Conservation (phyloP, 2,329 filamentous ascomycete genomes). For the Orbilia brochopaga region DNA sequence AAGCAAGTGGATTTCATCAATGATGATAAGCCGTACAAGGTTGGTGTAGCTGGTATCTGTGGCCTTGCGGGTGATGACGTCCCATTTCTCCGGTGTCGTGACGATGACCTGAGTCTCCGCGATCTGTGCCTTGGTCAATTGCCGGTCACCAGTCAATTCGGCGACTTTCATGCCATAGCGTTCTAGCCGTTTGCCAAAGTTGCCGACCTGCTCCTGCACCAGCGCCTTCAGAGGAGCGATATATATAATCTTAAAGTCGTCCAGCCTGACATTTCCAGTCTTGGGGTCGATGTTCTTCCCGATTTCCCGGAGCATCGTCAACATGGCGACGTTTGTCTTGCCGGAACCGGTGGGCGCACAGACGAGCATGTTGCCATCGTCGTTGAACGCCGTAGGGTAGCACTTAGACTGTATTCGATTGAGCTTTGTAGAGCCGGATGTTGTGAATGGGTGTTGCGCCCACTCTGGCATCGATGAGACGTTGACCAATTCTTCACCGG, state of each 20-base stretch:
- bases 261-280: slow-evolving; percentile 92
- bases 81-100: slow-evolving; percentile 98
- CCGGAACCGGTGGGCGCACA: slow-evolving; percentile 96
- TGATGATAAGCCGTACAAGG: slow-evolving; percentile 92
- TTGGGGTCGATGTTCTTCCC: slow-evolving; percentile 88
- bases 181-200: slow-evolving; percentile 89
- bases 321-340: slow-evolving; percentile 98
- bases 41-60: slow-evolving; percentile 97
- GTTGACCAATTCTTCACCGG: slow-evolving; percentile 76
- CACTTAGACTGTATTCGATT: slow-evolving; percentile 97
- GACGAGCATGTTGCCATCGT: slow-evolving; percentile 96
- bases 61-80: slow-evolving; percentile 97
- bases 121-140: slow-evolving; percentile 98
- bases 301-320: slow-evolving; percentile 93
- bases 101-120: slow-evolving; percentile 97
- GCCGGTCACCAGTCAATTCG: slow-evolving; percentile 96
- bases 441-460: slow-evolving; percentile 77
- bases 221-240: slow-evolving; percentile 95
- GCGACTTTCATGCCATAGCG: slow-evolving; percentile 89
- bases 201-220: slow-evolving; percentile 97
- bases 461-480: slow-evolving; percentile 90
- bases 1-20: slow-evolving; percentile 96
- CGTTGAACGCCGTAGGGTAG: slow-evolving; percentile 85
- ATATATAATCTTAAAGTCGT: slow-evolving; percentile 98
- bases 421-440: slow-evolving; percentile 77